Percentiles rank a stretch among this genome's conserved stretches.
Conservation (phyloP, 441 rosid genomes). For the Eruca vesicaria region DNA sequence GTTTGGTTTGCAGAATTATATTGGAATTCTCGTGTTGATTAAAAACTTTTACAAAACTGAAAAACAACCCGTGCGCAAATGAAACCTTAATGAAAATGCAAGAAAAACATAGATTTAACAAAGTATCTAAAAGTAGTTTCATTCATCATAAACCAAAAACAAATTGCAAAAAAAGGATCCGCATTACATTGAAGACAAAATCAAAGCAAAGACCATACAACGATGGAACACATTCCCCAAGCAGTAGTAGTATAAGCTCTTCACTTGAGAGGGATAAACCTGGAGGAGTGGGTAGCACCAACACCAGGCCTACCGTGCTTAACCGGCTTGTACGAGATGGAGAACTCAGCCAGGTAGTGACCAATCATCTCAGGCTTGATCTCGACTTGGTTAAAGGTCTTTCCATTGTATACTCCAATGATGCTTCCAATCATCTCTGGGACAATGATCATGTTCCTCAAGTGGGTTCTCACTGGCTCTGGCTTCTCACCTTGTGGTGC, state of each 20-base stretch:
- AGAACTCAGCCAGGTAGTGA: conserved; percentile 90
- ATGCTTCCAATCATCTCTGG: conserved; percentile 94
- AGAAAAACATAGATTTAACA: background rate
- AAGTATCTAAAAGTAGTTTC: background rate
- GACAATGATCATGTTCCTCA: conserved; percentile 78
- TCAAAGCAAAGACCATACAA: conserved; percentile 4
- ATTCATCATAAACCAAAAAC: background rate
- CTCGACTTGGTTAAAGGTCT: conserved; percentile 87
- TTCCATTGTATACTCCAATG: conserved; percentile 85
- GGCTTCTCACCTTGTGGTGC: conserved; percentile 94
- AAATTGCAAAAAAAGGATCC: conserved; percentile 20
- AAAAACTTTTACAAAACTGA: too few relatives aligned
- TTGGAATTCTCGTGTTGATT: too few relatives aligned
- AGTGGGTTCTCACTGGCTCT: conserved; percentile 76
- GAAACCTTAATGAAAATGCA: background rate
- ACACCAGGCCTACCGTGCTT: conserved; percentile 96
- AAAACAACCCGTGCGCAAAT: too few relatives aligned
- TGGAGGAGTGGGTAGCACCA: conserved; percentile 85
- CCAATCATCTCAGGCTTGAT: conserved; percentile 97
- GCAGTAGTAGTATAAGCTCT: background rate
- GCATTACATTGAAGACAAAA: background rate
- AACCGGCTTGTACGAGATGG: conserved; percentile 92
- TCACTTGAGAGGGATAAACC: conserved; percentile 93
- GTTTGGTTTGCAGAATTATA: background rate
- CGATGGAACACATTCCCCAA: background rate